Base-by-base conservation (phyloP, 306 rosid genomes). In the Cicer bijugum region DNA sequence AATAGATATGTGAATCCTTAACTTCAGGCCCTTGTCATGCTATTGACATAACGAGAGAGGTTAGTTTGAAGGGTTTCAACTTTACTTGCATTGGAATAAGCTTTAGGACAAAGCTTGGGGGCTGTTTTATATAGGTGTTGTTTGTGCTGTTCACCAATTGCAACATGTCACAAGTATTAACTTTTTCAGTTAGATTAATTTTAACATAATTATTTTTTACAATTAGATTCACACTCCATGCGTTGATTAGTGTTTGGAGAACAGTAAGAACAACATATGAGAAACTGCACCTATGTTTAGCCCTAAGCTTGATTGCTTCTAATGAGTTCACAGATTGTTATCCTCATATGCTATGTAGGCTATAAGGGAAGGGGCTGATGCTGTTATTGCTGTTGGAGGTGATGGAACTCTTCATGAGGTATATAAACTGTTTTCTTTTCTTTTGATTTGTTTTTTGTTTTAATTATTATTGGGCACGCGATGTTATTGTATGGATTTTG, bases 371-470 rank as follows among this genome's bases (percentile, higher is more conserved):
- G 99, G 99, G 50, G 95, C 91, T 33, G 92, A 89, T 65, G 91
- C 97, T 81, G 96, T 94, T 48, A 82, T 94, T 64, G 92, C 91
- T 45, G 99, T 94, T 74, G 99, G 99, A 81, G 99, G 99, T 69
- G 97, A 94, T 78, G 97, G 99, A 86, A 94, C 97, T 48, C 89
- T 94, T 79, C 97, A 94, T 75, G 99, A 94, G 99, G 97, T 94
- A 82, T 46, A 79, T 40, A 61, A 17, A 61, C 40, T 69, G 6
- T 59, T 69, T 82, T 33, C 47, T 58, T 69, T 82, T 33, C 42
- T 0, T 65, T 14, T 50, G 0, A 17, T 11, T 71, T 63, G 9
- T 6, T 46, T 38, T 51, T 14, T 19, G 3, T 28, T 28, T 28
- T 3, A 3, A 2, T 23, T 23, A 35, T 43, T 42, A 12, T 60